Conservation (phyloP, 1,284 basidiomycete species). For the Amylostereum areolatum region DNA sequence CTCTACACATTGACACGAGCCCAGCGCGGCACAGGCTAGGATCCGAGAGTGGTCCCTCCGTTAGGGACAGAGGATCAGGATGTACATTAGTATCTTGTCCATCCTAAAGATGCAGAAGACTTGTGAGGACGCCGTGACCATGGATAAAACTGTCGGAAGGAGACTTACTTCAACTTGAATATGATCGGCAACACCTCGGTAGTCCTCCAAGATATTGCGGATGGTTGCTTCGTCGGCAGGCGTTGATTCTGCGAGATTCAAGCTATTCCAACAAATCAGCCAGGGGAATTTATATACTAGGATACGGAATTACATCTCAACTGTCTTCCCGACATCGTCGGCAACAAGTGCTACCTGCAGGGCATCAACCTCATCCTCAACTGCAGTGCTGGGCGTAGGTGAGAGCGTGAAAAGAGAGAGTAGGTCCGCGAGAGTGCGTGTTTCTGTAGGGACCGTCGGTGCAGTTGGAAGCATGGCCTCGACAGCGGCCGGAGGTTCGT, state of each 20-base stretch:
- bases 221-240: neutral
- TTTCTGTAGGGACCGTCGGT: neutral
- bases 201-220: neutral
- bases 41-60: neutral
- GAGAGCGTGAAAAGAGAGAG: neutral
- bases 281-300: neutral
- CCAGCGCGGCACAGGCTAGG: neutral
- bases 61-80: neutral
- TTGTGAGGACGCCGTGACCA: neutral
- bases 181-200: neutral
- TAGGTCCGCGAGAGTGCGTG: neutral
- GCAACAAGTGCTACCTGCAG: neutral
- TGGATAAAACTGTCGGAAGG: no score
- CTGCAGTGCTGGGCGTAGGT: neutral
- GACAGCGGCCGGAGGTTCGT: neutral
- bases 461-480: neutral
- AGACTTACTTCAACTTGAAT: neutral
- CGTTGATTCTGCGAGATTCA: neutral
- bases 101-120: neutral
- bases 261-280: neutral
- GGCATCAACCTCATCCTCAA: neutral
- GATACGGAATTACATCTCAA: neutral
- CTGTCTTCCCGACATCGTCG: neutral
- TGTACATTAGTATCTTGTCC: neutral
- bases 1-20: neutral